Conservation (phyloP, 805 yeast genomes). For the Metschnikowia cubensis region DNA sequence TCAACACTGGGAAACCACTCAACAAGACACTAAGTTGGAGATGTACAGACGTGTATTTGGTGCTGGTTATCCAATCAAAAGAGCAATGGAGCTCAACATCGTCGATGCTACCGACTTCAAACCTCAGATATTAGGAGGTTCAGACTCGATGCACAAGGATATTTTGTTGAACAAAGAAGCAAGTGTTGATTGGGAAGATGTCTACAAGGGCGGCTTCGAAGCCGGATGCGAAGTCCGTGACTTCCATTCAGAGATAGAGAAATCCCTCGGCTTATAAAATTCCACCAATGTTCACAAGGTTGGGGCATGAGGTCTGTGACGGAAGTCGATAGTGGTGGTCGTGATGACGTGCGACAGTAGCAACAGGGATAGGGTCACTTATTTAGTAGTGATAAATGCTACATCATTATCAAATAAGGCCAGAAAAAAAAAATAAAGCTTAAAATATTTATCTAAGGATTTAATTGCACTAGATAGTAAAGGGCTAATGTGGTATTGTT, state of each 20-base stretch:
- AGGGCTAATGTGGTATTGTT: neutral
- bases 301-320: neutral
- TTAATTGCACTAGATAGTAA: neutral
- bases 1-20: slow-evolving; percentile 74
- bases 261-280: slow-evolving; percentile 47
- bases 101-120: slow-evolving; percentile 66
- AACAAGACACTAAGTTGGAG: slow-evolving; percentile 66
- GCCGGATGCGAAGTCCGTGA: slow-evolving; percentile 40
- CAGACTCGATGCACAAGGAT: slow-evolving; percentile 63
- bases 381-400: neutral
- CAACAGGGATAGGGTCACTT: neutral
- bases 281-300: neutral
- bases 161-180: slow-evolving; percentile 75
- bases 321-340: neutral
- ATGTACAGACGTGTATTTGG: slow-evolving; percentile 82
- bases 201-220: slow-evolving; percentile 60
- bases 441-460: no score
- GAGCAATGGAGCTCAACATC: slow-evolving; percentile 83
- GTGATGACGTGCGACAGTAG: neutral
- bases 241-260: slow-evolving; percentile 74
- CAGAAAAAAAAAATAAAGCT: neutral
- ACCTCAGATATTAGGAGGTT: slow-evolving; percentile 60
- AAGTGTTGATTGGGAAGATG: slow-evolving; percentile 89
- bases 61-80: slow-evolving; percentile 86
- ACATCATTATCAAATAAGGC: neutral